phyloP scores from a whole-genome alignment of 192 early-diverging fungal species.

The Dissophora globulifera region DNA sequence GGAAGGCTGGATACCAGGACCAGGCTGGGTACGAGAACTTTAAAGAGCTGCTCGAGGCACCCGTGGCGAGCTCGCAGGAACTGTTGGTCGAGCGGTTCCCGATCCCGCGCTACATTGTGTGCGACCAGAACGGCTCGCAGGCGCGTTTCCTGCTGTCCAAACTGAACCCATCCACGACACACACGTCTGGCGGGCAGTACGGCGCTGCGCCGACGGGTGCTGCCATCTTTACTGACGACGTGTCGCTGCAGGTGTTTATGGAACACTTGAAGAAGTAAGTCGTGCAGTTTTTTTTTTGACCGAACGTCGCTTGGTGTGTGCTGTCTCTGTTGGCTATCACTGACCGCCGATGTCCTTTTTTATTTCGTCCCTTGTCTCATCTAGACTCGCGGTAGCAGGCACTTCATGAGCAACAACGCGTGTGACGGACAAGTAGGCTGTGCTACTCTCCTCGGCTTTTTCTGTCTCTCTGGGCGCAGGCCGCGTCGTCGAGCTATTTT shows the following conservation, averaged over 20 bases:
- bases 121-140: slow-evolving; percentile 96
- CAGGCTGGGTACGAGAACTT: slow-evolving; percentile 95
- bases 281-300: background rate
- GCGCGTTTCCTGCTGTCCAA: slow-evolving; percentile 98
- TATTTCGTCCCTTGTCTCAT: background rate
- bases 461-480: background rate
- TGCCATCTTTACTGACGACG: slow-evolving; percentile 98
- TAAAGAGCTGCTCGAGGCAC: slow-evolving; percentile 90
- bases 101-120: slow-evolving; percentile 97
- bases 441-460: background rate
- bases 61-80: slow-evolving; percentile 89
- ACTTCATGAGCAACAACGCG: background rate
- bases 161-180: slow-evolving; percentile 97
- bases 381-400: slow-evolving; percentile 18
- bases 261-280: slow-evolving; percentile 89
- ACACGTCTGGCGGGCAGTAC: slow-evolving; percentile 79
- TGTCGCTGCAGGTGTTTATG: slow-evolving; percentile 97
- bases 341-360: background rate
- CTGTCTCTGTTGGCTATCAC: too few relatives aligned
- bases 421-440: too few relatives aligned
- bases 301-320: too few relatives aligned
- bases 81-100: slow-evolving; percentile 96
- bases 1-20: slow-evolving; percentile 95
- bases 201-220: slow-evolving; percentile 73
- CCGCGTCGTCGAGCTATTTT: too few relatives aligned